A percentile compares a stretch with the other conserved stretches of the same genome.
These are phyloP conservation scores for Spongospora subterranea DNA, from an alignment of 208 protist genomes.

Conservation along the genomic window DNA sequence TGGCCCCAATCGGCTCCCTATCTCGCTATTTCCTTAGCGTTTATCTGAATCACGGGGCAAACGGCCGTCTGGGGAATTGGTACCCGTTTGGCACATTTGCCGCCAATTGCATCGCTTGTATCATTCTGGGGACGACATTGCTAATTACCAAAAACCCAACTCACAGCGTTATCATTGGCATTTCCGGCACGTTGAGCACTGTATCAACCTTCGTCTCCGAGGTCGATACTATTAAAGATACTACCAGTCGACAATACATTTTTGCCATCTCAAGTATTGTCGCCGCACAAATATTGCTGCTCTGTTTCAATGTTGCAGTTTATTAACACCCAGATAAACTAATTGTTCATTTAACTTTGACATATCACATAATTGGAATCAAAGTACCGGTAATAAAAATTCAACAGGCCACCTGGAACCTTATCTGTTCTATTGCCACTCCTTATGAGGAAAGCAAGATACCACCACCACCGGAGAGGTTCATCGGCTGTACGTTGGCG, in stretches of 20 bases:
- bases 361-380: no score
- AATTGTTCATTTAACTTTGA: no score
- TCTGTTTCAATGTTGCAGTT: no score
- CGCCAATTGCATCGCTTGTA: background rate
- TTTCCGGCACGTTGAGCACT: slow-evolving; percentile 20
- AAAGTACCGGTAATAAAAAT: no score
- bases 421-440: no score
- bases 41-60: background rate
- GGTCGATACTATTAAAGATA: background rate
- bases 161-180: background rate
- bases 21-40: background rate
- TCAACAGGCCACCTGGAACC: no score
- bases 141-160: background rate
- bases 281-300: background rate
- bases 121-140: background rate
- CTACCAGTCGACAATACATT: background rate
- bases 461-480: no score
- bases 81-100: slow-evolving; percentile 24
- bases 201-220: slow-evolving; percentile 41
- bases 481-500: no score
- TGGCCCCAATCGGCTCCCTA: background rate
- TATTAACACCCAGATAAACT: no score
- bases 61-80: background rate
- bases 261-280: slow-evolving; percentile 12
- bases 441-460: no score